Evolutionary conservation across 768 basidiomycete species (phyloP).

Genomic region (Mycena pura): DNA sequence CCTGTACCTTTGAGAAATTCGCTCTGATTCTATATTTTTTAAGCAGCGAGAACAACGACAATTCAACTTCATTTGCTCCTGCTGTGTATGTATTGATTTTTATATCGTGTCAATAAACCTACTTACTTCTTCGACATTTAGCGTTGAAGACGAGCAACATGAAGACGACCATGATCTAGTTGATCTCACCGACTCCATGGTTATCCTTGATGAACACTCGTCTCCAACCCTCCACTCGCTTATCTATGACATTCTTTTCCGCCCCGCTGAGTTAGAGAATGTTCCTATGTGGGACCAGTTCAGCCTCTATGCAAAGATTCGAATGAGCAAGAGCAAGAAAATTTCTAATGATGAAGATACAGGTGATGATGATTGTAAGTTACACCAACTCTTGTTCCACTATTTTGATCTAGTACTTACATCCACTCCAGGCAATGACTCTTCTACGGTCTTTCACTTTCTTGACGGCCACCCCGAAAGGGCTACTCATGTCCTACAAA

Average conservation of each 20-base stretch:
- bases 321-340: not conserved
- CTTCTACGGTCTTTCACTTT: constrained; percentile 7
- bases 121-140: too few relatives aligned
- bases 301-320: constrained; percentile 1
- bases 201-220: not conserved
- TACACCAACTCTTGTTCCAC: not conserved
- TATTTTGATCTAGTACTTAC: not conserved
- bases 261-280: constrained; percentile 4
- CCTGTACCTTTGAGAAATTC: not conserved
- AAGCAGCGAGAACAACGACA: not conserved
- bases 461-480: constrained; percentile 11
- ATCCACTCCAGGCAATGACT: not conserved
- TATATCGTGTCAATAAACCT: too few relatives aligned
- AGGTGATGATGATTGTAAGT: not conserved
- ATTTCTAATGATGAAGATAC: not conserved
- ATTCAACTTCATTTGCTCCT: too few relatives aligned
- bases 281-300: constrained; percentile 16
- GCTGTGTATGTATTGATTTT: too few relatives aligned
- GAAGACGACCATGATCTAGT: not conserved
- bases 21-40: not conserved
- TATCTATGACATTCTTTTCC: constrained; percentile 6
- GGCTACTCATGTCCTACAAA: constrained; percentile 1
- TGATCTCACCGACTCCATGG: not conserved
- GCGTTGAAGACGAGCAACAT: not conserved
- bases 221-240: not conserved